phyloP scores from a whole-genome alignment of 768 basidiomycete species.

The Tulasnella sp. region DNA sequence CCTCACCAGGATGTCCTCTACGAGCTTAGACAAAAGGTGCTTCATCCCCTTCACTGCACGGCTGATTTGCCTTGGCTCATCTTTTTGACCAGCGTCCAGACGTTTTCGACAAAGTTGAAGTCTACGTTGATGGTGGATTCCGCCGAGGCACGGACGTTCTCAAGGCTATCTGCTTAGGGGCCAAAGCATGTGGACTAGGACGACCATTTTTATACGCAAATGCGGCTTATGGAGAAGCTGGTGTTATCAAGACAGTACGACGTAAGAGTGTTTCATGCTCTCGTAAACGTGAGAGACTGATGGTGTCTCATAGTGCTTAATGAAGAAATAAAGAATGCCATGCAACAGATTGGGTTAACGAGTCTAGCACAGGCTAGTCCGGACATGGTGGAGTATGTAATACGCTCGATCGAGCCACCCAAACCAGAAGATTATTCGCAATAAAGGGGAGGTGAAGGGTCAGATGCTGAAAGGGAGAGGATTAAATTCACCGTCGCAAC shows the following conservation, averaged over 20 bases:
- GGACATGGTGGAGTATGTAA: conserved; percentile 13
- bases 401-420: conserved; percentile 4
- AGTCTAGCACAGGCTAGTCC: conserved; percentile 11
- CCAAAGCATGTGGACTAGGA: conserved; percentile 74
- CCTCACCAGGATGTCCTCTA: conserved; percentile 5
- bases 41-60: not conserved
- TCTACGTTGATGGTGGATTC: conserved; percentile 37
- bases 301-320: conserved; percentile 7
- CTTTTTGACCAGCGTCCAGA: conserved; percentile 23
- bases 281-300: conserved; percentile 15
- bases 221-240: conserved; percentile 27
- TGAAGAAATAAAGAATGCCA: conserved; percentile 12
- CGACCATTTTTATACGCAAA: conserved; percentile 68
- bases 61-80: not conserved
- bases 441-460: too few relatives aligned
- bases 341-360: conserved; percentile 15
- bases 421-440: conserved; percentile 8
- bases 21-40: conserved; percentile 3
- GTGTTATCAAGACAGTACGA: conserved; percentile 19
- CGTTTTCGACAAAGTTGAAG: conserved; percentile 30
- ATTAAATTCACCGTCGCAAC: too few relatives aligned
- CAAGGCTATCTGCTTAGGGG: conserved; percentile 41
- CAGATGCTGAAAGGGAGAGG: too few relatives aligned
- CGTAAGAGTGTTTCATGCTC: conserved; percentile 30
- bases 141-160: conserved; percentile 37